phyloP scores from a whole-genome alignment of 2,329 filamentous ascomycete genomes.

The Xylaria multiplex region DNA sequence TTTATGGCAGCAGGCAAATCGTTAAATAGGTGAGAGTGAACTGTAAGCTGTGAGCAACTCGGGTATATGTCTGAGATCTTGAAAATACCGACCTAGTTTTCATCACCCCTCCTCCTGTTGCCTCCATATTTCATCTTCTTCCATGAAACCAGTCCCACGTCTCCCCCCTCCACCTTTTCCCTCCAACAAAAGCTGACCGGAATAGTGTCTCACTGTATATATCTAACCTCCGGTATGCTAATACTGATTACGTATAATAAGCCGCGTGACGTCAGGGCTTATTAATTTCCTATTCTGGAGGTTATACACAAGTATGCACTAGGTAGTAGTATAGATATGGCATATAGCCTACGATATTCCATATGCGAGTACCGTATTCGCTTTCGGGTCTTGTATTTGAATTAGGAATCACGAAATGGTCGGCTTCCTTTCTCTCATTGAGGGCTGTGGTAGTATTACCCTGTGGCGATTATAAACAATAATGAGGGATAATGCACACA shows the following conservation, averaged over 20 bases:
- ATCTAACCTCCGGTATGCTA: too few relatives aligned
- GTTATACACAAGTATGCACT: too few relatives aligned
- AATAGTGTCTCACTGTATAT: too few relatives aligned
- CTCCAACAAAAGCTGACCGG: too few relatives aligned
- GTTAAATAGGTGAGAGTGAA: not conserved
- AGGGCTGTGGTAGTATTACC: not conserved
- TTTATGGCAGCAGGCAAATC: not conserved
- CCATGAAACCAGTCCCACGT: too few relatives aligned
- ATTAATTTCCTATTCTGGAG: too few relatives aligned
- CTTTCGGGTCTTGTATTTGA: constrained; percentile 15
- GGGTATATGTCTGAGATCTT: not conserved
- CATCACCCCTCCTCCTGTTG: too few relatives aligned
- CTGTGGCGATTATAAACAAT: not conserved
- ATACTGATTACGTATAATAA: not conserved
- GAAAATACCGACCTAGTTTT: too few relatives aligned
- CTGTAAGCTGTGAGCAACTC: not conserved
- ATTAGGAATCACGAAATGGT: not conserved
- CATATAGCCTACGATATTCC: not conserved
- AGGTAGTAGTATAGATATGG: too few relatives aligned
- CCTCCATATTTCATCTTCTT: too few relatives aligned
- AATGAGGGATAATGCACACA: not conserved
- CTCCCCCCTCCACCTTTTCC: too few relatives aligned
- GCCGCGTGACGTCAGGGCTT: not conserved
- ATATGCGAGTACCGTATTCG: constrained; percentile 21
- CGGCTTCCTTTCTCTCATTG: not conserved